These are phyloP conservation scores for Selaginella tamariscina DNA, from an alignment of 75 land plant species.

Conservation along the genomic window DNA sequence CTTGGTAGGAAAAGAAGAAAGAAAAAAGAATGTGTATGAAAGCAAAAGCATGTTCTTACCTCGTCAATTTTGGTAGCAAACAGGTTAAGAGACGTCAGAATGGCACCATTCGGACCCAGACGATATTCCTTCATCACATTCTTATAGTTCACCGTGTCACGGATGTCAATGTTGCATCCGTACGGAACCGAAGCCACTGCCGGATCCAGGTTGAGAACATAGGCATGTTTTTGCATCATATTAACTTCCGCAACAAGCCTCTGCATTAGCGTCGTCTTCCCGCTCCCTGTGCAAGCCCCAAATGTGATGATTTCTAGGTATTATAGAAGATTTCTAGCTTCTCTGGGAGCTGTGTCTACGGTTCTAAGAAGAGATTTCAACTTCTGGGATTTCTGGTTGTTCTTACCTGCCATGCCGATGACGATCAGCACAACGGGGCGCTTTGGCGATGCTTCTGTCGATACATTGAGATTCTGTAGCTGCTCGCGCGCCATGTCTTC, in stretches of 20 bases:
- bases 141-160: slow-evolving; percentile 92
- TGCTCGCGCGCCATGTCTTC: too few relatives aligned
- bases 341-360: too few relatives aligned
- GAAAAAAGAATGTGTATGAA: neutral
- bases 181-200: slow-evolving; percentile 86
- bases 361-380: too few relatives aligned
- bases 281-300: slow-evolving; percentile 50
- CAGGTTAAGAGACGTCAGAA: slow-evolving; percentile 83
- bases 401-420: slow-evolving; percentile 88
- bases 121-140: slow-evolving; percentile 98
- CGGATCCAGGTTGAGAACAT: slow-evolving; percentile 91
- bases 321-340: neutral
- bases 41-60: slow-evolving; percentile 27
- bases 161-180: slow-evolving; percentile 91
- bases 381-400: too few relatives aligned
- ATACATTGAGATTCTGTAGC: too few relatives aligned
- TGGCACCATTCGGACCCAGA: slow-evolving; percentile 98
- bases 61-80: slow-evolving; percentile 96
- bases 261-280: slow-evolving; percentile 87
- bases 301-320: neutral
- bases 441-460: neutral
- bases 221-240: slow-evolving; percentile 46
- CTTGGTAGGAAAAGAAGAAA: too few relatives aligned
- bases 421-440: slow-evolving; percentile 76
- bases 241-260: slow-evolving; percentile 64